Conservation (phyloP, 2,329 filamentous ascomycete genomes). For the Botrytis galanthina region DNA sequence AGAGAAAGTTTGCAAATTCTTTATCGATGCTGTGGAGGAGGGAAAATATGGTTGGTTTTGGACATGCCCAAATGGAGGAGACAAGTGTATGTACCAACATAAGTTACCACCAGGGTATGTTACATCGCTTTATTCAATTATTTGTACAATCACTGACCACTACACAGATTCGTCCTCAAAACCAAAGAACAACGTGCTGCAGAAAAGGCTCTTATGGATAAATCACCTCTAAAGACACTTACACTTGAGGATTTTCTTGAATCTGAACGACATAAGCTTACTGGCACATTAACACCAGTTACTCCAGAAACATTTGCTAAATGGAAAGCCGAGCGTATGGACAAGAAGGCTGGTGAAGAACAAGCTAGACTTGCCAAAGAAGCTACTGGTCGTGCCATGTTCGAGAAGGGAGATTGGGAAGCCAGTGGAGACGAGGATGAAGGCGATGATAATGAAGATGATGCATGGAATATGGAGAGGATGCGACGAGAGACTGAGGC, state of each 20-base stretch:
- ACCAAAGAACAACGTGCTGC: conserved; percentile 95
- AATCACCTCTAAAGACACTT: conserved; percentile 88
- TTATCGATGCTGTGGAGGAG: conserved; percentile 95
- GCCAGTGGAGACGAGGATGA: conserved; percentile 57
- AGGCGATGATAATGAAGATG: conserved; percentile 46
- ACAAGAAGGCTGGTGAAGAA: conserved; percentile 95
- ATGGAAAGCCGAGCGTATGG: conserved; percentile 92
- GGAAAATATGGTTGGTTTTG: conserved; percentile 99
- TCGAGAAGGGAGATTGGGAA: conserved; percentile 94
- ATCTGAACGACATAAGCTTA: conserved; percentile 92
- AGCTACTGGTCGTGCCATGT: conserved; percentile 89
- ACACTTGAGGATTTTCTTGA: conserved; percentile 98
- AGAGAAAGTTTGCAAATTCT: conserved; percentile 99
- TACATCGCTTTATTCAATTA: background rate
- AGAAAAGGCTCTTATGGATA: conserved; percentile 94
- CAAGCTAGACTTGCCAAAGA: conserved; percentile 90
- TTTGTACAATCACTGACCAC: conserved; percentile 31
- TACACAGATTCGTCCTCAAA: conserved; percentile 82
- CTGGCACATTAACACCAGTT: conserved; percentile 86
- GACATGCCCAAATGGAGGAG: conserved; percentile 92
- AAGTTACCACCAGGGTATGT: conserved; percentile 89
- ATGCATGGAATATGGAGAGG: conserved; percentile 75
- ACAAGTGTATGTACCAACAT: conserved; percentile 99
- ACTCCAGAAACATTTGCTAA: conserved; percentile 90
- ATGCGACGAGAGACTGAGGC: conserved; percentile 82